Base-by-base conservation (phyloP, 2,329 filamentous ascomycete species). In the Podosphaera xanthii region DNA sequence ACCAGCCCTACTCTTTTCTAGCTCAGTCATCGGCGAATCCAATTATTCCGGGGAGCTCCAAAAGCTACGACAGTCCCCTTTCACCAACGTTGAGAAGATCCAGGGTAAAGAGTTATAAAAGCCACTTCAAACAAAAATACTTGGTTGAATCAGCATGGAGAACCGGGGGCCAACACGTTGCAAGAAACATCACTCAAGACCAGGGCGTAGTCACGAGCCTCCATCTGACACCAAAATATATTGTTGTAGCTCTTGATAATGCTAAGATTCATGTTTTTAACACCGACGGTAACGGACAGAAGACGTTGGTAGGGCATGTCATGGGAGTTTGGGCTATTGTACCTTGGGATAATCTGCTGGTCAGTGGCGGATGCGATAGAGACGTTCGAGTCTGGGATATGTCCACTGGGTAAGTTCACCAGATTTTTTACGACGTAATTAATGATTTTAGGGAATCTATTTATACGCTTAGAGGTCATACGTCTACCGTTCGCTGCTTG, bases 291-390 rank as follows among this genome's bases (percentile, higher is more conserved):
- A 83, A 89, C 65, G 82, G 88, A 63, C 83, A 94, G 66, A 87
- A 89, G 69, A 95, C 88, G 2, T 74, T 98, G 35, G 85, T 92
- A 68, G 92, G 92, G 9, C 92, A 98, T 73, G 87, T 97, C 52
- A 98, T 98, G 92, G 92, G 92, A 48, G 92, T 98, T 30, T 98
- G 92, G 92, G 92, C 92, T 56, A 97, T 98, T 91, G 89, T 98
- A 33, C 92, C 92, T 5, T 96, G 90, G 87, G 91, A 87, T 61
- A 91, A 98, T 70, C 85, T 87, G 58, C 77, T 98, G 62, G 92
- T 98, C 61, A 96, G 89, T 38, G 92, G 92, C 66, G 92, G 92
- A 4, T 98, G 92, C 70, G 92, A 98, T 73, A 81, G 92, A 61
- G 92, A 98, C 69, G 92, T 98, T 35, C 80, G 92, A 60, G 92